phyloP scores from a whole-genome alignment of 371 early-diverging fungal genomes.

The Apophysomyces variabilis region DNA sequence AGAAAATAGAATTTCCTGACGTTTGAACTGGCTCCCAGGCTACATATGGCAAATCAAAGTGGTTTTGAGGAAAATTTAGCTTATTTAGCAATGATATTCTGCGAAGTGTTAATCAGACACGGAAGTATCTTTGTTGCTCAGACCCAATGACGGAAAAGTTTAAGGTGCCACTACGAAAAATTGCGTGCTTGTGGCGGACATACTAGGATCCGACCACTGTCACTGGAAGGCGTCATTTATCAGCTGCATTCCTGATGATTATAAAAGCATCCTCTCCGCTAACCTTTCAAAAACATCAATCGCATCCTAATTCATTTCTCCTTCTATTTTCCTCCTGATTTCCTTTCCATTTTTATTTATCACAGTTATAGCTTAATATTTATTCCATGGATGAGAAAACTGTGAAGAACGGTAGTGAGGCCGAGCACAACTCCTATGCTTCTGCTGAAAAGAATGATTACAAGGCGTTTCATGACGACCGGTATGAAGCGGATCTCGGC shows the following conservation, averaged over 20 bases:
- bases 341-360: neutral
- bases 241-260: neutral
- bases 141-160: too few relatives aligned
- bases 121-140: too few relatives aligned
- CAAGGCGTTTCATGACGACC: neutral
- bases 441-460: neutral
- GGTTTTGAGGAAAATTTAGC: too few relatives aligned
- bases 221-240: neutral
- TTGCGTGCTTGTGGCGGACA: too few relatives aligned
- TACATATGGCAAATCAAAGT: too few relatives aligned
- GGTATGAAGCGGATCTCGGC: neutral
- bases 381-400: neutral
- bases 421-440: neutral
- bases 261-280: neutral
- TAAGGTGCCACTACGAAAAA: too few relatives aligned
- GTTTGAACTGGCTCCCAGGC: too few relatives aligned
- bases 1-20: too few relatives aligned
- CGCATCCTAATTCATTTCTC: neutral
- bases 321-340: neutral
- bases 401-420: neutral
- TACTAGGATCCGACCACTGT: neutral
- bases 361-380: neutral
- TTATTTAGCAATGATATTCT: too few relatives aligned
- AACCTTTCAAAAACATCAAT: neutral
- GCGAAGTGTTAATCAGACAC: too few relatives aligned